These are phyloP conservation scores for Cladophialophora yegresii DNA, from an alignment of 2,329 filamentous ascomycete species.

Conservation along the genomic window DNA sequence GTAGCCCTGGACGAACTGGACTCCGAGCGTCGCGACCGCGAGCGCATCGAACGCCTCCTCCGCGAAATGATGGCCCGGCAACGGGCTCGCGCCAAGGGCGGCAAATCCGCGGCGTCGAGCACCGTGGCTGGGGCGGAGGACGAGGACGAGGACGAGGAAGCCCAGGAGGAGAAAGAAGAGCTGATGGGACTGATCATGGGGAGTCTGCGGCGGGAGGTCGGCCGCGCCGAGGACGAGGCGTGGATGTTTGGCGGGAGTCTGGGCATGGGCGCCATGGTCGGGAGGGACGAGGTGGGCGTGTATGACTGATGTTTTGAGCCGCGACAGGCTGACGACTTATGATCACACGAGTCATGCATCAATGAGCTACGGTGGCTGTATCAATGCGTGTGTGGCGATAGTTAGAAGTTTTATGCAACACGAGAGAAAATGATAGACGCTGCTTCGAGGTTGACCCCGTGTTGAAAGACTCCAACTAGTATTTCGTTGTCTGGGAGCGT, in stretches of 20 bases:
- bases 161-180: slow-evolving; percentile 51
- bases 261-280: slow-evolving; percentile 14
- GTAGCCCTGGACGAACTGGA: slow-evolving; percentile 20
- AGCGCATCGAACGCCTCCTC: slow-evolving; percentile 31
- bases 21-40: slow-evolving; percentile 28
- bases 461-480: too few relatives aligned
- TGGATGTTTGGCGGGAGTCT: slow-evolving; percentile 72
- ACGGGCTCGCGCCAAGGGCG: slow-evolving; percentile 26
- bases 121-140: not conserved
- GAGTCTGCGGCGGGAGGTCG: slow-evolving; percentile 71
- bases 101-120: slow-evolving; percentile 11
- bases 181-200: slow-evolving; percentile 68
- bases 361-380: not conserved
- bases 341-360: not conserved
- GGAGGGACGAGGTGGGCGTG: slow-evolving; percentile 51
- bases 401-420: not conserved
- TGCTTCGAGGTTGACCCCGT: not conserved
- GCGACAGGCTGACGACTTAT: not conserved
- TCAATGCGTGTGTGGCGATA: not conserved
- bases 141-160: slow-evolving; percentile 45
- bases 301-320: slow-evolving; percentile 1
- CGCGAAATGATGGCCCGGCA: slow-evolving; percentile 34
- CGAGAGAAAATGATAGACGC: not conserved
- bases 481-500: too few relatives aligned
- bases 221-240: slow-evolving; percentile 74